These are phyloP conservation scores for Stereum hirsutum DNA, from an alignment of 1,284 basidiomycete genomes.

Conservation along the genomic window DNA sequence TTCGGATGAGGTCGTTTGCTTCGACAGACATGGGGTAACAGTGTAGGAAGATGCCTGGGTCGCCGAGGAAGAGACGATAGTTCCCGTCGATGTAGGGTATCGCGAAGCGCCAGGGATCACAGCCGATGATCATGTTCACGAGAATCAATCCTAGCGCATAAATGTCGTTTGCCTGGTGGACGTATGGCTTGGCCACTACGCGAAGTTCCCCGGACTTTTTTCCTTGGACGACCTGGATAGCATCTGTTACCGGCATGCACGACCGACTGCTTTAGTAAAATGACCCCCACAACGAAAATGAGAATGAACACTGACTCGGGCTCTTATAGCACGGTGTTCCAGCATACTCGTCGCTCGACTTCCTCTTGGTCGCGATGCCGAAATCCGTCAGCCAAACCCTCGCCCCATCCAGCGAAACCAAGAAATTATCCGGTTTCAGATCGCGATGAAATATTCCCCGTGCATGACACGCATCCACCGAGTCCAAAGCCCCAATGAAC, in stretches of 20 bases:
- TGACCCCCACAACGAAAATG: too few species aligned
- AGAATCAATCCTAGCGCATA: conserved; percentile 65
- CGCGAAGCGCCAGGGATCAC: conserved; percentile 84
- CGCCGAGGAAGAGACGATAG: not conserved
- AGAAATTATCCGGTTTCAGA: conserved; percentile 70
- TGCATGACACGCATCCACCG: conserved; percentile 51
- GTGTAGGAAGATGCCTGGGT: not conserved
- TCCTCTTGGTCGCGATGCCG: conserved; percentile 52
- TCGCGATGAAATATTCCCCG: conserved; percentile 62
- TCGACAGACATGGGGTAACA: conserved; percentile 30
- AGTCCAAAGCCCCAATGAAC: conserved; percentile 54
- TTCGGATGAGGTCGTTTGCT: conserved; percentile 22
- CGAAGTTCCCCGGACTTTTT: conserved; percentile 18
- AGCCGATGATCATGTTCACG: conserved; percentile 75
- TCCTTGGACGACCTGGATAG: not conserved
- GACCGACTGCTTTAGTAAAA: too few species aligned
- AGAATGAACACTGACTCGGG: conserved; percentile 34
- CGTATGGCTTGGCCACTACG: conserved; percentile 12
- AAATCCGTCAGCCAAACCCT: conserved; percentile 59
- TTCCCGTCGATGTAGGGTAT: conserved; percentile 63
- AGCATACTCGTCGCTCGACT: conserved; percentile 33
- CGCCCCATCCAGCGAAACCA: conserved; percentile 36
- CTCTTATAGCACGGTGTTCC: conserved; percentile 54
- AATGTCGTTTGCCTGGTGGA: conserved; percentile 81
- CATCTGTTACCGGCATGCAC: too few species aligned